Conservation (phyloP, 208 protist species). For the Trypanosoma melophagium region DNA sequence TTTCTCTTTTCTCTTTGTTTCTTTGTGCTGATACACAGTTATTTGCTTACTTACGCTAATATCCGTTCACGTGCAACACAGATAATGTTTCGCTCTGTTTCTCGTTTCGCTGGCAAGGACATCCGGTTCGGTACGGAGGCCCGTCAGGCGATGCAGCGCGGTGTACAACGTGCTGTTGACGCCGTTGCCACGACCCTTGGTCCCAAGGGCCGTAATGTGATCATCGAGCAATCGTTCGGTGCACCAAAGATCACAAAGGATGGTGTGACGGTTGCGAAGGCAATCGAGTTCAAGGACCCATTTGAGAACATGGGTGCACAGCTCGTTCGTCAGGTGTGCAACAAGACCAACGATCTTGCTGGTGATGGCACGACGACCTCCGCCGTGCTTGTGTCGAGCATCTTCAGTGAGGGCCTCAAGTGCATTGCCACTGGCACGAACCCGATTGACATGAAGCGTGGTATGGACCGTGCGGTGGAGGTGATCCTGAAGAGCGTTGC, state of each 20-base stretch:
- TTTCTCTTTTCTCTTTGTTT: background rate
- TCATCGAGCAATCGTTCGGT: slow-evolving; percentile 98
- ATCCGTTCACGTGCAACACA: background rate
- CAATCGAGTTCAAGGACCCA: slow-evolving; percentile 98
- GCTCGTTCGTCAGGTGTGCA: slow-evolving; percentile 95
- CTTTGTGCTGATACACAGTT: background rate
- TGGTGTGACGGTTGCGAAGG: slow-evolving; percentile 99
- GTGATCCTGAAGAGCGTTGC: slow-evolving; percentile 92
- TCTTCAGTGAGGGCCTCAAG: slow-evolving; percentile 98
- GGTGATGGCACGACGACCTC: slow-evolving; percentile 99
- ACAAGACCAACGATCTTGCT: slow-evolving; percentile 97
- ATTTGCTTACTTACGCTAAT: background rate
- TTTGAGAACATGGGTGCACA: slow-evolving; percentile 99
- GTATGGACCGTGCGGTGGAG: slow-evolving; percentile 97
- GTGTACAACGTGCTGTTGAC: slow-evolving; percentile 96
- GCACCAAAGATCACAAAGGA: slow-evolving; percentile 99
- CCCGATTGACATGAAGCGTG: slow-evolving; percentile 98
- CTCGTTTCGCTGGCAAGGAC: slow-evolving; percentile 95
- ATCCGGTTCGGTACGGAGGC: slow-evolving; percentile 98
- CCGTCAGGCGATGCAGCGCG: slow-evolving; percentile 91
- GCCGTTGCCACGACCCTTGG: slow-evolving; percentile 98
- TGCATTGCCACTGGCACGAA: slow-evolving; percentile 98
- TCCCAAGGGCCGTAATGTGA: slow-evolving; percentile 99
- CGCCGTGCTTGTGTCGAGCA: slow-evolving; percentile 97
- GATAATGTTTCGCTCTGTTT: background rate